Percentiles rank a stretch among this genome's conserved stretches.
Evolutionary conservation across 2,329 filamentous ascomycete genomes (phyloP).

Genomic region (Reticulascus tulasneorum): DNA sequence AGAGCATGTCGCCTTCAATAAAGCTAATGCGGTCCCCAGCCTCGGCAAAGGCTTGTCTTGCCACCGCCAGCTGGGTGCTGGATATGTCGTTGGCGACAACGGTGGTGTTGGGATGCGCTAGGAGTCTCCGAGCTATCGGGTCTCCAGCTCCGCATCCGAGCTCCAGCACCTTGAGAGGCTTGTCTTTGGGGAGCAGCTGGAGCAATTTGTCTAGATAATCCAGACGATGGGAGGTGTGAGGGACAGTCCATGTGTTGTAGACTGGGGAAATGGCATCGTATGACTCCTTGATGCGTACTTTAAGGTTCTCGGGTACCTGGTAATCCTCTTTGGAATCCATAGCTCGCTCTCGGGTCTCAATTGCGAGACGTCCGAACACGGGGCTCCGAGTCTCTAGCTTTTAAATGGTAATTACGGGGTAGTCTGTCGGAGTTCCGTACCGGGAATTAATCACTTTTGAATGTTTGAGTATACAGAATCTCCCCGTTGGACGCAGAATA

Average conservation of each 20-base stretch:
- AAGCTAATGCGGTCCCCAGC: slow-evolving; percentile 20
- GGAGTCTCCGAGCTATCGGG: slow-evolving; percentile 30
- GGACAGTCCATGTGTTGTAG: slow-evolving; percentile 37
- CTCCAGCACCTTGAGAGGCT: slow-evolving; percentile 27
- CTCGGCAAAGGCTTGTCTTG: slow-evolving; percentile 11
- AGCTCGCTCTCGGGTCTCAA: too few relatives aligned
- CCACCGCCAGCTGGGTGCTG: slow-evolving; percentile 28
- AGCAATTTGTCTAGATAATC: slow-evolving; percentile 30
- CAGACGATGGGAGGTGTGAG: slow-evolving; percentile 25
- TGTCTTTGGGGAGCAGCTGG: slow-evolving; percentile 16
- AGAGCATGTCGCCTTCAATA: slow-evolving; percentile 34
- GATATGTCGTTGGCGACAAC: slow-evolving; percentile 40
- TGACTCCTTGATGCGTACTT: slow-evolving; percentile 32
- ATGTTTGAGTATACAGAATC: too few relatives aligned
- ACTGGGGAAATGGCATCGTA: slow-evolving; percentile 34
- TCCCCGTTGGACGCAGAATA: too few relatives aligned
- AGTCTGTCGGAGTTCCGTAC: too few relatives aligned
- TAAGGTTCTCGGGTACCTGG: slow-evolving; percentile 22
- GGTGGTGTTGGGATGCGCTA: slow-evolving; percentile 18
- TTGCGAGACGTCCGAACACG: too few relatives aligned
- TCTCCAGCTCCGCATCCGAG: slow-evolving; percentile 38
- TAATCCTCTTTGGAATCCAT: too few relatives aligned
- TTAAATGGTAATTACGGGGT: too few relatives aligned
- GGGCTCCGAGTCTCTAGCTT: too few relatives aligned
- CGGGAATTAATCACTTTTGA: too few relatives aligned